phyloP scores from a whole-genome alignment of 345 rosid genomes.

The Murraya koenigii region DNA sequence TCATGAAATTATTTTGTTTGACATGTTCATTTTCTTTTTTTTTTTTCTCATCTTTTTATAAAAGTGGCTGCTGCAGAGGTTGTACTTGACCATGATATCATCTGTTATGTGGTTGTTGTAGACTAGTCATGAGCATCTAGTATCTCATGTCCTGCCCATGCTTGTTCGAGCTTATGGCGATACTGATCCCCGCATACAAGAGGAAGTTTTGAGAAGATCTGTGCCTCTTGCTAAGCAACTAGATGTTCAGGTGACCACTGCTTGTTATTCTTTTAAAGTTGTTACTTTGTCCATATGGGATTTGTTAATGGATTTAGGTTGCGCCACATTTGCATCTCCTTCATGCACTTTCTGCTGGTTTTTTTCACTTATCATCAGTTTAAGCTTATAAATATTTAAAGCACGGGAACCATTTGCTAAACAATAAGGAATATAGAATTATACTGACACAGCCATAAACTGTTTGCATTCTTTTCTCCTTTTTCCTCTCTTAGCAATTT shows the following conservation, averaged over 20 bases:
- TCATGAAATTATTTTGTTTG: not conserved
- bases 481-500: not conserved
- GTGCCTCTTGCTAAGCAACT: slow-evolving; percentile 70
- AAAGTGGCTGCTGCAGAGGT: not conserved
- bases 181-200: slow-evolving; percentile 92
- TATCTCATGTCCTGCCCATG: slow-evolving; percentile 72
- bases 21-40: not conserved
- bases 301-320: not conserved
- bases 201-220: slow-evolving; percentile 83
- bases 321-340: not conserved
- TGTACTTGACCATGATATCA: slow-evolving; percentile 5
- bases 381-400: not conserved
- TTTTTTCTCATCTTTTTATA: not conserved
- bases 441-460: not conserved
- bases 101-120: slow-evolving; percentile 37
- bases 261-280: not conserved
- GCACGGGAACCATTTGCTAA: not conserved
- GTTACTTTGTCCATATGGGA: not conserved
- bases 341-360: not conserved
- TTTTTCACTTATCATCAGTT: not conserved
- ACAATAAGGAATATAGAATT: not conserved
- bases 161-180: slow-evolving; percentile 94
- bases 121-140: slow-evolving; percentile 69
- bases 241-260: slow-evolving; percentile 69
- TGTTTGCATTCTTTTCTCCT: not conserved